A percentile compares a stretch with the other conserved stretches of the same genome.
phyloP scores from a whole-genome alignment of 2,329 filamentous ascomycete genomes.

The Trichophyton verrucosum region DNA sequence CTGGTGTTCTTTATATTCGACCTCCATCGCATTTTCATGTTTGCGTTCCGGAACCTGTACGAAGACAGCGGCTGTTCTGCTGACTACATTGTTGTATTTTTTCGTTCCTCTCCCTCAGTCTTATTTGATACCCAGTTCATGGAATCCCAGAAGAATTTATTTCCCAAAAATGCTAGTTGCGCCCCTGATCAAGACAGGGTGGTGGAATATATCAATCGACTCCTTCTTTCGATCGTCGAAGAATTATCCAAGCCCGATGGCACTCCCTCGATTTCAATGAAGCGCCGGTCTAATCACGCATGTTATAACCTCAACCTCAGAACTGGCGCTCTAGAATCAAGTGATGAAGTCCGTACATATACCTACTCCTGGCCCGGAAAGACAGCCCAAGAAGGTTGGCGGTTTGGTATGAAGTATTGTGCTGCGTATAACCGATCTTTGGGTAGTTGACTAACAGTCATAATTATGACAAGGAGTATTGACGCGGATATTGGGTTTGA shows the following conservation, averaged over 20 bases:
- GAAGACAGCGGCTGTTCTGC: not conserved
- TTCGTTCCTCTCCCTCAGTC: not conserved
- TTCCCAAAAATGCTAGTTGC: not conserved
- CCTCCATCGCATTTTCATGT: not conserved
- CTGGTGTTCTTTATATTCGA: not conserved
- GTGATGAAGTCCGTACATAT: conserved; percentile 14
- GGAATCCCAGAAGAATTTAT: not conserved
- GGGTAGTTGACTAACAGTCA: not conserved
- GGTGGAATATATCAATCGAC: conserved; percentile 21
- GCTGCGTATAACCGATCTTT: not conserved
- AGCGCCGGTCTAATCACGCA: conserved; percentile 16
- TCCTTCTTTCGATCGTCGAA: conserved; percentile 18
- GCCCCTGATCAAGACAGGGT: conserved; percentile 14
- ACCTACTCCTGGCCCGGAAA: conserved; percentile 45
- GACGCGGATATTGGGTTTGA: conserved; percentile 43
- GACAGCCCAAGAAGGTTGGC: conserved; percentile 45
- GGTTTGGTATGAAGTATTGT: conserved; percentile 34
- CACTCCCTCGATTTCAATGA: conserved; percentile 18
- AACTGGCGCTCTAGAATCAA: conserved; percentile 20
- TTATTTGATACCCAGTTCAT: not conserved
- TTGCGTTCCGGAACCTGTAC: not conserved
- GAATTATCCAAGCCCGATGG: conserved; percentile 20
- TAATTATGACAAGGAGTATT: conserved; percentile 35
- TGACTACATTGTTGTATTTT: not conserved
- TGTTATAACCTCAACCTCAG: conserved; percentile 19